Conservation (phyloP, 2,329 filamentous ascomycete species). For the Stagonosporopsis vannaccii region DNA sequence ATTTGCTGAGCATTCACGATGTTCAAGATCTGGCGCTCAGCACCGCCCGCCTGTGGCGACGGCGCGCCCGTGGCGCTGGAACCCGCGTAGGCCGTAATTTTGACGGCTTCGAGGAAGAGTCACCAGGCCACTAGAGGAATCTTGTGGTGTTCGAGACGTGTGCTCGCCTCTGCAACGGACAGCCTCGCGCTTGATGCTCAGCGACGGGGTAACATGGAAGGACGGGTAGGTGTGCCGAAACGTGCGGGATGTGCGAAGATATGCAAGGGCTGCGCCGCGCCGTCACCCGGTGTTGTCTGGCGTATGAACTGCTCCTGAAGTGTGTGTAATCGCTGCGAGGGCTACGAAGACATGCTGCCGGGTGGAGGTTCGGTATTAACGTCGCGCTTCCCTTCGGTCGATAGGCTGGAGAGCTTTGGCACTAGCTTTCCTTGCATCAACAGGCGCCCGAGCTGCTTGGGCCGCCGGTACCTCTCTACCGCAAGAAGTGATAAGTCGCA, state of each 20-base stretch:
- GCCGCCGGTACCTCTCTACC: slow-evolving; percentile 17
- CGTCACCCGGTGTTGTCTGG: slow-evolving; percentile 10
- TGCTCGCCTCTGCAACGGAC: slow-evolving; percentile 4
- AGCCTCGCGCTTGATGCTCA: slow-evolving; percentile 19
- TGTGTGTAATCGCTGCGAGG: slow-evolving; percentile 15
- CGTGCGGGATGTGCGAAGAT: slow-evolving; percentile 6
- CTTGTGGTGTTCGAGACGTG: not conserved
- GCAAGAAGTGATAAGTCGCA: slow-evolving; percentile 18
- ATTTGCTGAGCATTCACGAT: slow-evolving; percentile 25
- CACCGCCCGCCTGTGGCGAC: slow-evolving; percentile 31
- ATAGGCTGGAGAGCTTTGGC: slow-evolving; percentile 18
- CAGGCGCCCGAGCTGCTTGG: slow-evolving; percentile 17
- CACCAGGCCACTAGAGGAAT: not conserved
- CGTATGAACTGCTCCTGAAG: slow-evolving; percentile 2
- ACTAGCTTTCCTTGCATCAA: slow-evolving; percentile 21
- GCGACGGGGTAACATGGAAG: slow-evolving; percentile 8
- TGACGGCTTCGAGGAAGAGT: slow-evolving; percentile 30
- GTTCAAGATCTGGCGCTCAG: slow-evolving; percentile 32
- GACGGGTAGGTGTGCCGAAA: slow-evolving; percentile 15
- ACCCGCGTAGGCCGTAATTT: slow-evolving; percentile 36
- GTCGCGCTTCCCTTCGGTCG: slow-evolving; percentile 17
- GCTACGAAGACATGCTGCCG: slow-evolving; percentile 8
- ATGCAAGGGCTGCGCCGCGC: slow-evolving; percentile 4
- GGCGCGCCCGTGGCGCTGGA: slow-evolving; percentile 36
- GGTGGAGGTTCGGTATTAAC: slow-evolving; percentile 22